Evolutionary conservation across 2,329 filamentous ascomycete species (phyloP), one percentile per base, ranked within the genome.

Genomic region (Talaromyces marneffei): DNA sequence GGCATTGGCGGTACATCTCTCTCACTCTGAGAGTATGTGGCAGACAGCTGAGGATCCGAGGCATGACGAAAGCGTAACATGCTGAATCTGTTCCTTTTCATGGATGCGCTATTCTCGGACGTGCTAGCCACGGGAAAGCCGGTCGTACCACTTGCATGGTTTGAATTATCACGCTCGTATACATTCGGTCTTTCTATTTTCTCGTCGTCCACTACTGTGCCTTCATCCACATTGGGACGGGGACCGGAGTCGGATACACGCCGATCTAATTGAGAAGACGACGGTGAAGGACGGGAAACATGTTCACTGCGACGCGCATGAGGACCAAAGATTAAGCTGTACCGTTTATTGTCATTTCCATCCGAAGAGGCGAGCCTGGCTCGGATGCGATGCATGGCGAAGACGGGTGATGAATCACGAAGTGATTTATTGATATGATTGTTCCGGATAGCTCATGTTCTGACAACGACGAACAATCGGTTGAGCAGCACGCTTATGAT

Each of bases 21-120:
- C 77, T 83, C 71, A 79, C 86, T 70, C 84, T 80, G 68, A 81
- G 86, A 69, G 72, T 88, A 92, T 57, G 88, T 88, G 72, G 86
- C 80, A 10, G 91, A 91, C 64, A 97, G 78, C 74, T 97, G 92
- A 56, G 92, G 89, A 77, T 97, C 93, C 8, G 92, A 97, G 64
- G 91, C 92, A 83, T 96, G 92, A 70, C 92, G 89, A 74, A 94
- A 92, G 71, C 88, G 87, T 77, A 96, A 80, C 75, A 96, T 75
- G 69, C 82, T 86, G 73, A 87, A 86, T 61, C 84, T 79, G 66
- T 82, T 76, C 48, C 73, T 70, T 61, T 27, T 71, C 65, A 42
- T 66, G 63, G 23, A 46, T 39, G 50, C 37, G 29, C 37, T 54
- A 40, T 29, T 55, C 25, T 53, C 35, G 27, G 60, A 46, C 7